Evolutionary conservation across 2,329 filamentous ascomycete species (phyloP), one percentile per base, ranked within the genome.

Genomic region (Arachnomyces sp.): DNA sequence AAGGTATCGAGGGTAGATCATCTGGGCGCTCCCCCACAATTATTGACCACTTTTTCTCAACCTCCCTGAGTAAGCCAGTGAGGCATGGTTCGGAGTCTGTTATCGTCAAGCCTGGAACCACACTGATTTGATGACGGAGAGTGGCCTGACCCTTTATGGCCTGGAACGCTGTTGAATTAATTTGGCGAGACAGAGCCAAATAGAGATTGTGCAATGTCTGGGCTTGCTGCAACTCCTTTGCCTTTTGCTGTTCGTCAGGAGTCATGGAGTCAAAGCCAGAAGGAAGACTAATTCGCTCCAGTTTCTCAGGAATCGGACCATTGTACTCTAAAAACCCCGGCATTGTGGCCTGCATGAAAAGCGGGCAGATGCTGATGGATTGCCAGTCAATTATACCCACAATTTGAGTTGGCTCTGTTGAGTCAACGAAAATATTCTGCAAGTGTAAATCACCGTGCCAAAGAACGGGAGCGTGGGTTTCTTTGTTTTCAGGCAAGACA

Each of bases 381-480:
- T 54, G 52, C 53, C 54, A 57, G 40, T 55, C 50, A 21, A 55
- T 50, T 11, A 55, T 51, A 12, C 51, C 49, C 7, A 45, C 7
- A 13, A 56, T 51, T 14, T 33, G 35, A 9, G 12, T 40, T 38
- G 47, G 51, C 4, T 48, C 44, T n/a, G n/a, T n/a, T n/a, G n/a
- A n/a, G 12, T 61, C 28, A 18, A 67, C 54, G 43, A 68, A 68
- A 16, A 69, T 49, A 42, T 67, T 69, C 2, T 50, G 49, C 12
- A 57, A 43, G 45, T 62, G 59, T 17, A 68, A 47, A 49, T 68
- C 62, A 25, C 46, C 51, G 51, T 70, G 62, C 60, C 57, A 67
- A 28, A 70, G 42, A n/a, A 54, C 54, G 12, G 63, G 48, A 29
- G 45, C 40, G 35, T 46, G 30, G 9, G 61, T 29, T 3, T 43